Evolutionary conservation across 441 rosid species (phyloP), one percentile per base, ranked within the genome.

Genomic region (Macaranga tanarius): DNA sequence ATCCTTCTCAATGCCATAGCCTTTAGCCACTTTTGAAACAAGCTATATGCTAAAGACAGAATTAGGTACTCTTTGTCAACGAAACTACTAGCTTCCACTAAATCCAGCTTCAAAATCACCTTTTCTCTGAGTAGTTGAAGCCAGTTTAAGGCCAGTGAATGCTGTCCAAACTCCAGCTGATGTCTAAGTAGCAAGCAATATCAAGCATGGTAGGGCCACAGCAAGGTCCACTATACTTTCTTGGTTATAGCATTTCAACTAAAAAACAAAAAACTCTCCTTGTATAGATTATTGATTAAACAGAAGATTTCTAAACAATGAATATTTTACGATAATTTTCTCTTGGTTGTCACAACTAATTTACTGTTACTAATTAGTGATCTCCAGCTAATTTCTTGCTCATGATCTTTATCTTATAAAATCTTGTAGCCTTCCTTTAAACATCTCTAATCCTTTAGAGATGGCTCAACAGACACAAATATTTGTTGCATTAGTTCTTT

Each of bases 301-400:
- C 23, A n/a, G 20, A 52, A 52, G 57, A n/a, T 5, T 52, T n/a
- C 23, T 52, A 20, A 19, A 52, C 12, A 2, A n/a, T 17, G 0
- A 52, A 52, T 9, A 6, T 5, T 17, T 52, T 52, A 52, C 57
- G 19, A 19, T n/a, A n/a, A n/a, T 45, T 0, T 13, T 45, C 13
- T 15, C 28, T 2, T 47, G 1, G 38, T 13, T 13, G 16, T 4
- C 23, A 45, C 38, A 45, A 52, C 56, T 65, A 48, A 28, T 50
- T 45, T 65, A 47, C 69, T 34, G 38, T 34, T 34, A 34, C 38
- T 34, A 28, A 17, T 13, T 65, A 6, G 0, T n/a, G n/a, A n/a
- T 65, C 25, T 65, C 69, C 55, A 48, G 40, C 56, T 8, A 65
- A 65, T n/a, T 23, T 23, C n/a, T 16, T 23, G 57, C 58, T 48